Conservation (phyloP, 1,139 yeast genomes). For the Groenewaldozyma auringiensis region DNA sequence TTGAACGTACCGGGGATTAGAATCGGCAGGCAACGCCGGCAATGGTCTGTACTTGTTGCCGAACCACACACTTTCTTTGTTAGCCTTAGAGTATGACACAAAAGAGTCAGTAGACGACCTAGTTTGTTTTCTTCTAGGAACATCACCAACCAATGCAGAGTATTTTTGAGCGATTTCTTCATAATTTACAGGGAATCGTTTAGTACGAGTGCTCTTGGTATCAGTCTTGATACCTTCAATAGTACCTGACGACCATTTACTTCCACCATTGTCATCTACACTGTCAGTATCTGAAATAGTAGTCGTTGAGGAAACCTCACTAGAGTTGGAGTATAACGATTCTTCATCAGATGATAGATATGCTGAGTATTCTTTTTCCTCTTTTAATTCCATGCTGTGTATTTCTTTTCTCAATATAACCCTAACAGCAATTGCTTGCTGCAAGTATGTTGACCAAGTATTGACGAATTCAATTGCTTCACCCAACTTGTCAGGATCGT, state of each 20-base stretch:
- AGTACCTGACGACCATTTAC: not conserved
- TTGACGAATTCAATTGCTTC: slow-evolving; percentile 29
- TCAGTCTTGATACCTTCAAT: not conserved
- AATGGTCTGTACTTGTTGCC: not conserved
- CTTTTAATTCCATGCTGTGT: slow-evolving; percentile 20
- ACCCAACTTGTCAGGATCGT: slow-evolving; percentile 17
- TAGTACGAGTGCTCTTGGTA: not conserved
- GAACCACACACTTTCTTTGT: slow-evolving; percentile 16
- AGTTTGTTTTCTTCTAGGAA: not conserved
- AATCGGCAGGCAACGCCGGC: not conserved
- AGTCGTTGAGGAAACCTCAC: slow-evolving; percentile 8
- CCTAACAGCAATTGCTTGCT: slow-evolving; percentile 30
- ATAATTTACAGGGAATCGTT: not conserved
- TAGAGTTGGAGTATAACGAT: slow-evolving; percentile 6
- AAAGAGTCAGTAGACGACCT: slow-evolving; percentile 16
- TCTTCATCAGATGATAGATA: slow-evolving; percentile 4
- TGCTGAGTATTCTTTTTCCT: slow-evolving; percentile 18
- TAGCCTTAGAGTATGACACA: slow-evolving; percentile 17
- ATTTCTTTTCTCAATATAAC: slow-evolving; percentile 27
- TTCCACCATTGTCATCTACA: not conserved
- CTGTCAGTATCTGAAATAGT: slow-evolving; percentile 3
- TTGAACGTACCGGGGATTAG: not conserved
- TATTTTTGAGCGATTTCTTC: not conserved
- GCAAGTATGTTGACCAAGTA: slow-evolving; percentile 31
- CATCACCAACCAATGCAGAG: slow-evolving; percentile 9